These are phyloP conservation scores for Alternaria triticina DNA, from an alignment of 2,329 filamentous ascomycete species.

Conservation along the genomic window DNA sequence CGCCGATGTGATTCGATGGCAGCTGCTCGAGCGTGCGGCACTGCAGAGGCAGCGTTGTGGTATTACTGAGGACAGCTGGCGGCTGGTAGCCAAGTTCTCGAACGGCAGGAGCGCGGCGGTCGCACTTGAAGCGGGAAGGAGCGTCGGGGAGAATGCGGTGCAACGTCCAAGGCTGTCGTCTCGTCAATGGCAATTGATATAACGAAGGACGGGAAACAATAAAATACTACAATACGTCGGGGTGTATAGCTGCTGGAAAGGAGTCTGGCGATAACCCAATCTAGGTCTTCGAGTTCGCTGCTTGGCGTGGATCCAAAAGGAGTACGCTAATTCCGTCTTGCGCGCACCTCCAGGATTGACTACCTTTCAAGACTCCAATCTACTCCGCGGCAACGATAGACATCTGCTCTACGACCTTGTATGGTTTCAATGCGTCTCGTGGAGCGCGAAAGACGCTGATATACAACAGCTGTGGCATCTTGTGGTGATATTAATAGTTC, in stretches of 20 bases:
- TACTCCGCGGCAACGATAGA: not conserved
- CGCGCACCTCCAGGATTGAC: not conserved
- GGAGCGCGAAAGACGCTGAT: not conserved
- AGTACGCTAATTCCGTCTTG: conserved; percentile 5
- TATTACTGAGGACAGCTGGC: conserved; percentile 37
- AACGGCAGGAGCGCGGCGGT: conserved; percentile 26
- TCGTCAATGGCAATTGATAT: conserved; percentile 15
- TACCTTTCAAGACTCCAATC: not conserved
- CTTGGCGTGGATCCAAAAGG: conserved; percentile 29
- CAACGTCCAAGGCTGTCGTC: conserved; percentile 22
- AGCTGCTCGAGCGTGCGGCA: conserved; percentile 18
- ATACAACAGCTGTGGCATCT: not conserved
- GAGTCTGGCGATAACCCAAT: conserved; percentile 31
- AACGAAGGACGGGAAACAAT: conserved; percentile 13
- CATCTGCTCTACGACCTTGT: not conserved
- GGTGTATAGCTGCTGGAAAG: conserved; percentile 24
- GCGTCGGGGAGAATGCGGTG: conserved; percentile 24
- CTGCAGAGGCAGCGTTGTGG: conserved; percentile 26
- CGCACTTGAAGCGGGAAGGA: conserved; percentile 27
- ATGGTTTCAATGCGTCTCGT: not conserved
- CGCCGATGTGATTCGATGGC: conserved; percentile 12
- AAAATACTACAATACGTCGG: conserved; percentile 16
- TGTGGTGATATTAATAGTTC: not conserved
- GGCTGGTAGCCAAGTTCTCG: conserved; percentile 20
- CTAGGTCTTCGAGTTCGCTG: conserved; percentile 22